Conservation (phyloP, 116 monocot genomes). For the Zostera marina region DNA sequence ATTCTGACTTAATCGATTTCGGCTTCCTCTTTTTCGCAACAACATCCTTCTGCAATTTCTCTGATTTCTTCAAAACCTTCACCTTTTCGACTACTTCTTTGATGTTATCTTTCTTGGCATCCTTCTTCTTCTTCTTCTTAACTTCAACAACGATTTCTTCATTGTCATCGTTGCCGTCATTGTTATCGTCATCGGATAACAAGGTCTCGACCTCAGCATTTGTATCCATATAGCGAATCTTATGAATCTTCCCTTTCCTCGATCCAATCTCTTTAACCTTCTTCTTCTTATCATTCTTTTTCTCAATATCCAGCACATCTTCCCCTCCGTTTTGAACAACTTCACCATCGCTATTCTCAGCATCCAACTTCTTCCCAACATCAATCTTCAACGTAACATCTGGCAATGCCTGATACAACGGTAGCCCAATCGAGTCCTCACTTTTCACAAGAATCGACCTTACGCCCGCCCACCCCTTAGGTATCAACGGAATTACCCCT, state of each 20-base stretch:
- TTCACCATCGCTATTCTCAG: constrained; percentile 2
- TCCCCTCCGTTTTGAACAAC: constrained; percentile 2
- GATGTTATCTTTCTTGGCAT: constrained; percentile 4
- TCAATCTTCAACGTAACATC: constrained; percentile 78
- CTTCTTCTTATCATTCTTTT: neutral
- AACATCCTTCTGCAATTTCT: neutral
- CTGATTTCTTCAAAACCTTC: neutral
- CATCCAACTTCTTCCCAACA: constrained; percentile 13
- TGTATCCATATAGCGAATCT: constrained; percentile 16
- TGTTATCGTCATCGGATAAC: neutral
- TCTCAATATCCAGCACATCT: neutral
- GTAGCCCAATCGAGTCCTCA: constrained; percentile 47
- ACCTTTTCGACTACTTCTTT: constrained; percentile 1
- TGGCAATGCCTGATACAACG: constrained; percentile 62
- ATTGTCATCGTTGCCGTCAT: neutral
- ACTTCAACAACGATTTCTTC: neutral
- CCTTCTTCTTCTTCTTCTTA: neutral
- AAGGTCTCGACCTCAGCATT: constrained; percentile 4
- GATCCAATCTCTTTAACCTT: constrained; percentile 1
- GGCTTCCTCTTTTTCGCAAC: constrained; percentile 8
- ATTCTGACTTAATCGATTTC: constrained; percentile 8
- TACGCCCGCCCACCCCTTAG: constrained; percentile 64
- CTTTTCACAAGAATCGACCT: constrained; percentile 56
- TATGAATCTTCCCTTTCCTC: constrained; percentile 15
- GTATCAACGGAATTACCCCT: constrained; percentile 30